These are phyloP conservation scores for Chlamydomonas schloesseri DNA, from an alignment of 139 green algal genomes.

Conservation along the genomic window DNA sequence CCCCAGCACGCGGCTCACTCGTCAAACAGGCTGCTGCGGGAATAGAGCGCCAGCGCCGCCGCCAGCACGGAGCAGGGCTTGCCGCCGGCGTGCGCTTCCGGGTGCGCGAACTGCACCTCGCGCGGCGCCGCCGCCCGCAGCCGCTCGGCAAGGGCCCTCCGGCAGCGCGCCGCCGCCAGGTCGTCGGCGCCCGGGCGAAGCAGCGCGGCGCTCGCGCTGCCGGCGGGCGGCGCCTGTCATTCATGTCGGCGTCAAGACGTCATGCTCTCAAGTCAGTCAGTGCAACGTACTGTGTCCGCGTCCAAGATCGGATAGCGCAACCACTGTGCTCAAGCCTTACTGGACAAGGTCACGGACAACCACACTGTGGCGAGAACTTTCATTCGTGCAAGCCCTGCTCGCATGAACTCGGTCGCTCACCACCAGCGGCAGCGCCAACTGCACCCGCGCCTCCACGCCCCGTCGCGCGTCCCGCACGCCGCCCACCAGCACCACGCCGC, in stretches of 20 bases:
- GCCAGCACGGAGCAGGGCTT: neutral
- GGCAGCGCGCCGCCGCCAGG: neutral
- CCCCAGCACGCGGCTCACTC: too few species aligned
- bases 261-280: too few species aligned
- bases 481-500: constrained; percentile 3
- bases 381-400: too few species aligned
- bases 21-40: constrained; percentile 9
- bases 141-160: neutral
- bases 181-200: neutral
- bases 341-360: too few species aligned
- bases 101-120: constrained; percentile 2
- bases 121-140: neutral
- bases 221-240: neutral
- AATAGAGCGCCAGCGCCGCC: constrained; percentile 26
- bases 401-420: too few species aligned
- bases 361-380: too few species aligned
- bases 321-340: too few species aligned
- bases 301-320: too few species aligned
- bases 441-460: constrained; percentile 33
- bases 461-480: neutral
- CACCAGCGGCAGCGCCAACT: neutral
- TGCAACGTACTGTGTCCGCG: too few species aligned
- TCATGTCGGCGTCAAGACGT: too few species aligned
- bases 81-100: neutral
- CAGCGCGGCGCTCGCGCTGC: too few species aligned